Evolutionary conservation across 768 basidiomycete species (phyloP), one percentile per base, ranked within the genome.

Genomic region (Serendipita sp.): DNA sequence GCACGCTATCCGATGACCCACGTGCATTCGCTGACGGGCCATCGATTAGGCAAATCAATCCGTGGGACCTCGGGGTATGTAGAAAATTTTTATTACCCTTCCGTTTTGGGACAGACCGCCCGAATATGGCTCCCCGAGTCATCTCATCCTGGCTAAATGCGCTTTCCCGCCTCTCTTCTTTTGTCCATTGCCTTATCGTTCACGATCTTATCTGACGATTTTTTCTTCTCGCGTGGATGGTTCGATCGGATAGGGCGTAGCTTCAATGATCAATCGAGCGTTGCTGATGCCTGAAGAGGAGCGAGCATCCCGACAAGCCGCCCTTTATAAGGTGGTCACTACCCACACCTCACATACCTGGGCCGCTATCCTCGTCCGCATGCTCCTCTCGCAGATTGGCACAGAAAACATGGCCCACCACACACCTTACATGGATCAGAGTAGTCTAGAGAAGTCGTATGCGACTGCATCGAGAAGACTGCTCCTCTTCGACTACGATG

Each of bases 401-500:
- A 78, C 82, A 43, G 83, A 88, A 73, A 86, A 87, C 62, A 83
- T 85, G 50, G 87, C 92, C 1, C 80, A 88, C 58, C 81, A 85
- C 70, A 97, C 92, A 34, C 95, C 95, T 0, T 86, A 85, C 64
- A 81, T 97, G 27, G 86, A 90, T 60, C 77, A 78, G 65, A 78
- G 78, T 16, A 75, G 78, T 16, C 72, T 96, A 58, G 76, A 81
- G 66, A 70, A 75, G 16, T 75, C 78, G 67, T 96, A 95, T 76
- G 72, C 78, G 46, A 74, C 70, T 18, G 88, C 91, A 23, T 79
- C 79, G 74, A 93, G 94, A 79, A 77, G 95, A 64, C 73, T 98
- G 66, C 86, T 98, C 73, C 79, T 97, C 74, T 92, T 97, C 69
- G 95, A 98, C 74, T 99, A 99, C 72, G 93, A 96, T 71, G 90